A percentile compares a stretch with the other conserved stretches of the same genome.
Evolutionary conservation across 2,329 filamentous ascomycete species (phyloP).

Genomic region (Botrytis galanthina): DNA sequence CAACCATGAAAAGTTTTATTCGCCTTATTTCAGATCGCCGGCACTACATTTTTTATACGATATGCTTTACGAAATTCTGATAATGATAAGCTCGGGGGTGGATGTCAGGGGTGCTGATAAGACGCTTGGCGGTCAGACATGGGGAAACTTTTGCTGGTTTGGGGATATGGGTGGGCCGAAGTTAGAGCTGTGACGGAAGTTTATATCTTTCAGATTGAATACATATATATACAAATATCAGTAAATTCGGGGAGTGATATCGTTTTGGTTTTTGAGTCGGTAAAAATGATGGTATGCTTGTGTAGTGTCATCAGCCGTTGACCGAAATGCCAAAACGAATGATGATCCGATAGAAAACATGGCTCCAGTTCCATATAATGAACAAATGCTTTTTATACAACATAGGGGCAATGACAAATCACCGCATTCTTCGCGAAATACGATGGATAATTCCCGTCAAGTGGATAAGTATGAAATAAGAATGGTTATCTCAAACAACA

Average conservation of each 20-base stretch:
- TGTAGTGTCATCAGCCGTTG: background rate
- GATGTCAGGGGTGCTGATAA: background rate
- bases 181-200: background rate
- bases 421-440: background rate
- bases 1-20: background rate
- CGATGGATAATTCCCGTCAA: background rate
- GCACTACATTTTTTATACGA: background rate
- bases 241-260: background rate
- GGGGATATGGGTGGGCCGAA: background rate
- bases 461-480: background rate
- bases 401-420: background rate
- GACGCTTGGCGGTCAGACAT: background rate
- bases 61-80: background rate
- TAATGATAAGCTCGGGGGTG: background rate
- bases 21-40: background rate
- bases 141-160: constrained; percentile 2
- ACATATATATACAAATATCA: background rate
- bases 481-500: background rate
- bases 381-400: background rate
- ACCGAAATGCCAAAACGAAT: background rate
- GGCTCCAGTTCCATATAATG: background rate
- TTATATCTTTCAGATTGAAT: background rate
- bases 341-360: background rate
- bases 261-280: background rate
- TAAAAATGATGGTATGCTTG: background rate